Percentiles rank a stretch among this genome's conserved stretches.
Evolutionary conservation across 2,329 filamentous ascomycete species (phyloP).

Genomic region (Nemania sp.): DNA sequence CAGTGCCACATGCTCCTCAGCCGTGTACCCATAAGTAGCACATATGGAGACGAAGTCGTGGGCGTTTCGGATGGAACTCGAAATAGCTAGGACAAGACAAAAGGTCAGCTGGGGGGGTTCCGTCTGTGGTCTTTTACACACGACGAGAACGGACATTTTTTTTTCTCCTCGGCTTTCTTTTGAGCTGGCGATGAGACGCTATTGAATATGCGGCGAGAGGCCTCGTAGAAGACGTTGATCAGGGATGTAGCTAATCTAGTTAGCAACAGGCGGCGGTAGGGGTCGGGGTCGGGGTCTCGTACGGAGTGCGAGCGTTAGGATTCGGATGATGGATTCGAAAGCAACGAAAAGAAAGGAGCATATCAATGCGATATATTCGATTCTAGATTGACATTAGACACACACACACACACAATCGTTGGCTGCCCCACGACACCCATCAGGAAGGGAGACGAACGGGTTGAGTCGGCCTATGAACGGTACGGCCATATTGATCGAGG

Average conservation of each 20-base stretch:
- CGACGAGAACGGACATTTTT: constrained; percentile 56
- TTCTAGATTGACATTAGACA: constrained; percentile 50
- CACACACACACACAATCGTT: background rate
- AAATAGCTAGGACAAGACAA: constrained; percentile 62
- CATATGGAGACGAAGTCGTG: constrained; percentile 95
- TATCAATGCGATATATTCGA: constrained; percentile 85
- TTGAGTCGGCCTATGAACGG: constrained; percentile 49
- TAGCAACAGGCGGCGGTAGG: constrained; percentile 21
- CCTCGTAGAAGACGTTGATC: constrained; percentile 79
- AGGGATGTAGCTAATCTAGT: constrained; percentile 69
- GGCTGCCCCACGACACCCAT: background rate
- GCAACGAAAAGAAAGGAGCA: constrained; percentile 82
- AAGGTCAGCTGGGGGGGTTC: constrained; percentile 58
- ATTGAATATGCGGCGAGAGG: constrained; percentile 84
- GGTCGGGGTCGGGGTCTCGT: constrained; percentile 43
- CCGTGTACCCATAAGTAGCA: constrained; percentile 85
- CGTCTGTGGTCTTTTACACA: constrained; percentile 24
- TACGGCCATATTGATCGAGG: constrained; percentile 43
- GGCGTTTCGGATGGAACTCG: constrained; percentile 79
- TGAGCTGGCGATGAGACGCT: constrained; percentile 71
- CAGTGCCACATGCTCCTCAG: constrained; percentile 95
- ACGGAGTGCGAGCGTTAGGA: constrained; percentile 89
- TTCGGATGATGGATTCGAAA: constrained; percentile 80
- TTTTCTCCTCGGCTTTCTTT: constrained; percentile 68
- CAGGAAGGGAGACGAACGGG: constrained; percentile 38